A percentile compares a stretch with the other conserved stretches of the same genome.
Evolutionary conservation across 2,329 filamentous ascomycete species (phyloP).

Genomic region (Alternaria infectoria): DNA sequence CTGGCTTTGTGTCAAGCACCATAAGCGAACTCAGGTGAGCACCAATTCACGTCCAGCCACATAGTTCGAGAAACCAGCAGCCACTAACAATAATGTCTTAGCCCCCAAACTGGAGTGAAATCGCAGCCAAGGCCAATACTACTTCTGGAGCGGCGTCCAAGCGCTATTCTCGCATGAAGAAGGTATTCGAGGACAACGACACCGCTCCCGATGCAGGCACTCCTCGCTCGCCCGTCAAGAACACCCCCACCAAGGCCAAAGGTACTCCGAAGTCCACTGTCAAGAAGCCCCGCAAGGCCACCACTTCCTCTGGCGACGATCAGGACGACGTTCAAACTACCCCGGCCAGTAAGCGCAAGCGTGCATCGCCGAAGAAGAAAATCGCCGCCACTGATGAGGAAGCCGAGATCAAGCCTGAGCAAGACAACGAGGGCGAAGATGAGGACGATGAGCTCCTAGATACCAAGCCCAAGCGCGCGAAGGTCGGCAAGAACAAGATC

Average conservation of each 20-base stretch:
- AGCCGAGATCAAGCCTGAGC: not conserved
- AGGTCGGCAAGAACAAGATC: not conserved
- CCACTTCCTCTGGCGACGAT: not conserved
- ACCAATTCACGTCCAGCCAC: not conserved
- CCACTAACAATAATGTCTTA: not conserved
- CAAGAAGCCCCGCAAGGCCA: constrained; percentile 7
- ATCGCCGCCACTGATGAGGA: not conserved
- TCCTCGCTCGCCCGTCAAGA: not conserved
- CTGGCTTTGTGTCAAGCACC: constrained; percentile 41
- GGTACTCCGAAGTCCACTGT: not conserved
- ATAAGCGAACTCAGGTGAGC: constrained; percentile 28
- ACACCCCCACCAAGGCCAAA: constrained; percentile 1
- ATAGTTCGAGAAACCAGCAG: not conserved
- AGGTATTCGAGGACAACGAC: constrained; percentile 31
- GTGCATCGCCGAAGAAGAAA: constrained; percentile 13
- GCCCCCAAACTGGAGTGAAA: constrained; percentile 36
- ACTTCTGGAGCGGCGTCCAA: constrained; percentile 42
- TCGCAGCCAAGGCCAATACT: constrained; percentile 34
- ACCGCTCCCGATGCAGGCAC: constrained; percentile 1
- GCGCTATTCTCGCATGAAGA: constrained; percentile 43
- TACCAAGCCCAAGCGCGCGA: constrained; percentile 11
- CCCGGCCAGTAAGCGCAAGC: constrained; percentile 30
- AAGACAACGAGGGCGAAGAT: not conserved
- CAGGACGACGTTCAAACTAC: not conserved
- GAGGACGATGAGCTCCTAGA: not conserved